phyloP scores from a whole-genome alignment of 768 basidiomycete genomes.

The Phlegmacium glaucopus region DNA sequence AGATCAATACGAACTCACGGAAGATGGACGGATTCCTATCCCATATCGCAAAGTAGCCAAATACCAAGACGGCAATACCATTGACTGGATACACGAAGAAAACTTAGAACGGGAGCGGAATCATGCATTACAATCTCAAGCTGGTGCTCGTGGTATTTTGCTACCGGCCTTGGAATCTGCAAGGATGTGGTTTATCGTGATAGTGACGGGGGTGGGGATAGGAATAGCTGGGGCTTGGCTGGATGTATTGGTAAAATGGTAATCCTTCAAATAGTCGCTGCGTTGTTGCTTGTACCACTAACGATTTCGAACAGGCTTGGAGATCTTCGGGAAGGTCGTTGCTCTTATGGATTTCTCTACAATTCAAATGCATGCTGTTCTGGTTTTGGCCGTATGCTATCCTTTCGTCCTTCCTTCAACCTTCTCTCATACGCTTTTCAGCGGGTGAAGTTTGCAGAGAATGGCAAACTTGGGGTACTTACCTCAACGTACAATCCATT shows the following conservation, averaged over 20 bases:
- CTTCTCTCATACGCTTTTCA: slow-evolving; percentile 22
- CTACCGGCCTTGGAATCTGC: slow-evolving; percentile 53
- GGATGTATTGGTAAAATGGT: slow-evolving; percentile 76
- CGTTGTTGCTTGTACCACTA: neutral
- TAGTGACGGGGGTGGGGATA: slow-evolving; percentile 62
- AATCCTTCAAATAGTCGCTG: slow-evolving; percentile 14
- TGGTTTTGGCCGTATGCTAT: slow-evolving; percentile 53
- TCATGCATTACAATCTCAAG: slow-evolving; percentile 44
- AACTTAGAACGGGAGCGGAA: slow-evolving; percentile 56
- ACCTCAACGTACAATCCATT: slow-evolving; percentile 48
- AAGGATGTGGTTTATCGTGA: slow-evolving; percentile 65
- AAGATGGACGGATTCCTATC: slow-evolving; percentile 35
- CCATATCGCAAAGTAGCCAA: slow-evolving; percentile 27
- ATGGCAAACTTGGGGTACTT: slow-evolving; percentile 70
- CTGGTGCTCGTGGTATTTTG: slow-evolving; percentile 54
- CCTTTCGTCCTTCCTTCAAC: neutral
- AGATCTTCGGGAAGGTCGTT: slow-evolving; percentile 67
- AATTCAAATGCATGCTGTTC: slow-evolving; percentile 71
- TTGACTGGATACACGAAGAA: slow-evolving; percentile 71
- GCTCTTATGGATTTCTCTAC: slow-evolving; percentile 67
- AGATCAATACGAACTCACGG: slow-evolving; percentile 45
- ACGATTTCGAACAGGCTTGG: slow-evolving; percentile 45
- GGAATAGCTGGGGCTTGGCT: slow-evolving; percentile 69
- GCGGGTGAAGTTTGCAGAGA: slow-evolving; percentile 65
- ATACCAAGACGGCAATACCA: slow-evolving; percentile 60